A percentile compares a stretch with the other conserved stretches of the same genome.
These are phyloP conservation scores for Beauveria brongniartii DNA, from an alignment of 2,329 filamentous ascomycete species.

Conservation along the genomic window DNA sequence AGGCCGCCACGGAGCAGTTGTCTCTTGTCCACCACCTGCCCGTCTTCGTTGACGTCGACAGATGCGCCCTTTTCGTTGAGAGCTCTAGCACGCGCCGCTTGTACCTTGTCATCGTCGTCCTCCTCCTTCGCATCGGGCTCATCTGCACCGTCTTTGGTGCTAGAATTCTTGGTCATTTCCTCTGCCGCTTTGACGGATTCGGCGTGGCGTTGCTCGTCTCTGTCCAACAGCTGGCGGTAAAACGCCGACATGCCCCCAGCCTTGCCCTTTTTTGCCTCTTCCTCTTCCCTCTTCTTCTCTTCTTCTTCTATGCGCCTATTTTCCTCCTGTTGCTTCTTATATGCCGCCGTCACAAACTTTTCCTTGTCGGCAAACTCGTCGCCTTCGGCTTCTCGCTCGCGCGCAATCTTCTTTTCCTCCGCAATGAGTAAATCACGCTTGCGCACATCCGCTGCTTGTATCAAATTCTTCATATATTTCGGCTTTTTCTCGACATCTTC, in stretches of 20 bases:
- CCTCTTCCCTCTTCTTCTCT: conserved; percentile 58
- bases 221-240: conserved; percentile 65
- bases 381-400: conserved; percentile 71
- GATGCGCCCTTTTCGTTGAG: conserved; percentile 53
- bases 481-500: conserved; percentile 54
- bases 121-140: conserved; percentile 19
- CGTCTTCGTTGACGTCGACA: conserved; percentile 71
- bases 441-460: conserved; percentile 65
- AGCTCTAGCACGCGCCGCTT: conserved; percentile 58
- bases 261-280: conserved; percentile 55
- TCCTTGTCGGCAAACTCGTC: conserved; percentile 78
- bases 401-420: conserved; percentile 70
- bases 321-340: conserved; percentile 74
- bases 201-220: conserved; percentile 61
- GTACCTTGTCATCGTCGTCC: conserved; percentile 40
- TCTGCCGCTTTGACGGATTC: conserved; percentile 62
- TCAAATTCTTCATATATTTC: conserved; percentile 69
- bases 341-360: conserved; percentile 77
- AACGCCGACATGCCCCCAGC: conserved; percentile 67
- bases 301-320: conserved; percentile 62
- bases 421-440: conserved; percentile 73
- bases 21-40: conserved; percentile 76
- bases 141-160: conserved; percentile 9
- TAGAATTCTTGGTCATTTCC: conserved; percentile 37
- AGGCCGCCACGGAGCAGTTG: conserved; percentile 68